A percentile compares a stretch with the other conserved stretches of the same genome.
Evolutionary conservation across 2,329 filamentous ascomycete species (phyloP).

Genomic region (Sporothrix schenckii): DNA sequence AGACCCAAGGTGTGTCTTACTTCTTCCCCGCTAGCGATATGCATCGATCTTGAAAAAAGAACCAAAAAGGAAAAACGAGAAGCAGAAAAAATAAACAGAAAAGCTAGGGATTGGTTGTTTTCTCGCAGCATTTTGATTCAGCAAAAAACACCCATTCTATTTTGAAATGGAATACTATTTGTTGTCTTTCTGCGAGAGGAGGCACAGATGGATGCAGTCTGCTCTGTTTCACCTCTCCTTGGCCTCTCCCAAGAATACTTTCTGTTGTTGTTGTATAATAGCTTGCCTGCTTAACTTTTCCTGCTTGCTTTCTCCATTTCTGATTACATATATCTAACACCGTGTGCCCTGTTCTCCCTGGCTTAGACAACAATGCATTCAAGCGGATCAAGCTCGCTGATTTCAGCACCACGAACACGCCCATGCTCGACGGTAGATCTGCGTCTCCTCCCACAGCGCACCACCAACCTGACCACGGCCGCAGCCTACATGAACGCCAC

Average conservation of each 20-base stretch:
- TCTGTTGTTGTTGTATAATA: neutral
- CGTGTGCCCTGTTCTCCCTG: neutral
- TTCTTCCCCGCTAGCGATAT: constrained; percentile 30
- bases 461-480: constrained; percentile 43
- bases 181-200: constrained; percentile 18
- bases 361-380: constrained; percentile 51
- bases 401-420: constrained; percentile 34
- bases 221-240: neutral
- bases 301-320: neutral
- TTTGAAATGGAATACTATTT: constrained; percentile 25
- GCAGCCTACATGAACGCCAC: constrained; percentile 41
- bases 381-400: constrained; percentile 56
- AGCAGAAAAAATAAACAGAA: constrained; percentile 18
- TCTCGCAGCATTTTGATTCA: constrained; percentile 14
- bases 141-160: neutral
- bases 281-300: neutral
- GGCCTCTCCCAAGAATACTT: constrained; percentile 16
- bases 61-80: neutral
- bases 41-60: constrained; percentile 23
- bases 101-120: neutral
- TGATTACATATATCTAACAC: constrained; percentile 1
- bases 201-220: neutral
- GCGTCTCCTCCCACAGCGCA: constrained; percentile 42
- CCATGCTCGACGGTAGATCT: constrained; percentile 37
- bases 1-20: constrained; percentile 55